Evolutionary conservation across 805 yeast species (phyloP).

Genomic region (Yarrowia sp.): DNA sequence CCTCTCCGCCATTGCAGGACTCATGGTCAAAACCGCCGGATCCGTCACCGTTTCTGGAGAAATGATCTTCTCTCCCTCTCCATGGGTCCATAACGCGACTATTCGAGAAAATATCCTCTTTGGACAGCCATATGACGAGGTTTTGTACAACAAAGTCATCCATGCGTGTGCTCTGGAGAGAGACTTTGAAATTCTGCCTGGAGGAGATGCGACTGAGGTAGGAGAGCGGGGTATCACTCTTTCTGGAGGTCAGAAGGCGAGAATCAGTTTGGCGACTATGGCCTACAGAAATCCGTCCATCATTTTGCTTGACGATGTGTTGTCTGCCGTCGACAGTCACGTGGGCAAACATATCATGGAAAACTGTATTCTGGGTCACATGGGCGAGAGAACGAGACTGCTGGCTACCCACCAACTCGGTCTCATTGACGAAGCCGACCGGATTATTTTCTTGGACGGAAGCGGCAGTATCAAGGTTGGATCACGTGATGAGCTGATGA

Average conservation of each 20-base stretch:
- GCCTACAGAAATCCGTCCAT: constrained; percentile 71
- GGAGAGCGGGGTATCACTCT: constrained; percentile 85
- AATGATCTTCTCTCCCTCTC: constrained; percentile 60
- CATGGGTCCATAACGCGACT: constrained; percentile 78
- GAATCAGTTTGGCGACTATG: constrained; percentile 78
- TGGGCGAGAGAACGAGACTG: constrained; percentile 63
- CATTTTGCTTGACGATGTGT: constrained; percentile 73
- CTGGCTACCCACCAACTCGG: constrained; percentile 79
- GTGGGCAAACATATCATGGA: constrained; percentile 78
- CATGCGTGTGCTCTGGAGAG: constrained; percentile 67
- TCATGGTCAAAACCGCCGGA: constrained; percentile 64
- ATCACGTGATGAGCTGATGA: constrained; percentile 60
- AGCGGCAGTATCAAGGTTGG: constrained; percentile 70
- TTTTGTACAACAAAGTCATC: constrained; percentile 60
- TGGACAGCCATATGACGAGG: constrained; percentile 61
- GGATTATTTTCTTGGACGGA: constrained; percentile 66
- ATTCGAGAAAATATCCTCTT: constrained; percentile 73
- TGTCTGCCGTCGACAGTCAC: constrained; percentile 84
- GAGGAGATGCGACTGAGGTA: constrained; percentile 77
- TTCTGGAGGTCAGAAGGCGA: constrained; percentile 87
- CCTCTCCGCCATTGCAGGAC: constrained; percentile 67
- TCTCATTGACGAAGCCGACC: constrained; percentile 66
- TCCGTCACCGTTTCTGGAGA: constrained; percentile 57
- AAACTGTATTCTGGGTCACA: constrained; percentile 64
- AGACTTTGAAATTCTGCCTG: constrained; percentile 69